Evolutionary conservation across 2,329 filamentous ascomycete species (phyloP).

Genomic region (Leptographium galeiforme): DNA sequence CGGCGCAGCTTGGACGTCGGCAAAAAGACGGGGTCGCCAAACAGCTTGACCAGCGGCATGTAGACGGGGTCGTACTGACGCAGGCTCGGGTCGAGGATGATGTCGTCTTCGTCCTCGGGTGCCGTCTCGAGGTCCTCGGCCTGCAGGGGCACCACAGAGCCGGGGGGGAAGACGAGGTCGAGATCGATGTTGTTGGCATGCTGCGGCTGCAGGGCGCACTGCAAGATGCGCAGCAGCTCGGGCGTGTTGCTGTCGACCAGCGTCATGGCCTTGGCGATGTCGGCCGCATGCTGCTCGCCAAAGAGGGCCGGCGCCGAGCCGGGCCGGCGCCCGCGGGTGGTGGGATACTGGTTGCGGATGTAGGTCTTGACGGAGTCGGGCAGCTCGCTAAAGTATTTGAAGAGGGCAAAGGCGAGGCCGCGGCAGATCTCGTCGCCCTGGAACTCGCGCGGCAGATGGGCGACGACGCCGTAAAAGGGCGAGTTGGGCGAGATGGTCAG

Average conservation of each 20-base stretch:
- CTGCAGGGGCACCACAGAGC: conserved; percentile 55
- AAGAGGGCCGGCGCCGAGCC: conserved; percentile 60
- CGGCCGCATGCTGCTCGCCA: conserved; percentile 82
- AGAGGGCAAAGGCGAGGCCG: conserved; percentile 79
- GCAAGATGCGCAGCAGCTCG: conserved; percentile 60
- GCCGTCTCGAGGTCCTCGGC: conserved; percentile 46
- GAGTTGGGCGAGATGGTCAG: conserved; percentile 90
- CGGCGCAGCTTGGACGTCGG: conserved; percentile 75
- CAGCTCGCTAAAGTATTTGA: conserved; percentile 88
- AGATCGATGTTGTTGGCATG: conserved; percentile 75
- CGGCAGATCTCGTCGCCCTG: conserved; percentile 91
- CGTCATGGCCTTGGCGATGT: conserved; percentile 73
- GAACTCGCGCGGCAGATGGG: conserved; percentile 79
- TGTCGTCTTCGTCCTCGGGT: conserved; percentile 46
- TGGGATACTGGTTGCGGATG: conserved; percentile 46
- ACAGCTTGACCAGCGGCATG: conserved; percentile 59
- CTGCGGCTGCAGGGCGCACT: conserved; percentile 66
- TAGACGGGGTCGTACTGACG: conserved; percentile 61
- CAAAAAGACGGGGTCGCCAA: conserved; percentile 75
- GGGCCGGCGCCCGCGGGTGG: conserved; percentile 41
- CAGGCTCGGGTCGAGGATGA: conserved; percentile 48
- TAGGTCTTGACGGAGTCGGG: conserved; percentile 61
- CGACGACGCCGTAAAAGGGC: conserved; percentile 79
- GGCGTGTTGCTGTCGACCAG: conserved; percentile 62
- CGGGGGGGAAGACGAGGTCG: conserved; percentile 72